Conservation (phyloP, 2,329 filamentous ascomycete species). For the Alternaria viburni region DNA sequence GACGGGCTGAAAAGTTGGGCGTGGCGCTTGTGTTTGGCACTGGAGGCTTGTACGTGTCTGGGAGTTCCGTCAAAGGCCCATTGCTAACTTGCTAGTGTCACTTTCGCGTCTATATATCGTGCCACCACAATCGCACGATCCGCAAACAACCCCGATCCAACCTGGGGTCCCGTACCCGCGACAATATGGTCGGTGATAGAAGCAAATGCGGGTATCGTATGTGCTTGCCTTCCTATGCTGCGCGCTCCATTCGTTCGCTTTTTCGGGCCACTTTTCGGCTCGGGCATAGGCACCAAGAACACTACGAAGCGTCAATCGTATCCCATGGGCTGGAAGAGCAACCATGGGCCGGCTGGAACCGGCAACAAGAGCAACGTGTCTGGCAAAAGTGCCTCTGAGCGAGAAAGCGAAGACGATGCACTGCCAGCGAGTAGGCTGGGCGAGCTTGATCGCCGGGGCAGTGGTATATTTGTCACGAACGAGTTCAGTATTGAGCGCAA, state of each 20-base stretch:
- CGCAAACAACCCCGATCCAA: conserved; percentile 29
- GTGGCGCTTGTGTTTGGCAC: conserved; percentile 31
- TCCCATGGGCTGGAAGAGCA: conserved; percentile 18
- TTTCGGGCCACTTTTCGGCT: conserved; percentile 28
- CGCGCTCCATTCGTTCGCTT: conserved; percentile 28
- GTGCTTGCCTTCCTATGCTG: conserved; percentile 31
- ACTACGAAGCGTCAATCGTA: conserved; percentile 19
- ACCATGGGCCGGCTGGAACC: conserved; percentile 4
- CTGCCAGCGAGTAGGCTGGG: background rate
- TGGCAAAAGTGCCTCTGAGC: conserved; percentile 12
- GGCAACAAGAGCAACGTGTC: conserved; percentile 13
- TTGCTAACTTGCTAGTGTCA: conserved; percentile 23
- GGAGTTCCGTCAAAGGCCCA: background rate
- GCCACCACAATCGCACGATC: conserved; percentile 33
- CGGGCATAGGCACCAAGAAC: background rate
- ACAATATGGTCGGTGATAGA: conserved; percentile 35
- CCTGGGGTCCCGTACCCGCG: conserved; percentile 30
- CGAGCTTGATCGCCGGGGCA: conserved; percentile 13
- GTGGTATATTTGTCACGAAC: conserved; percentile 26
- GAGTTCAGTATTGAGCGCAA: conserved; percentile 26
- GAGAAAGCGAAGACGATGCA: conserved; percentile 25
- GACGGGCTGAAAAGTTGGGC: conserved; percentile 26
- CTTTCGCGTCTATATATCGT: conserved; percentile 32
- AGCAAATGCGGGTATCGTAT: conserved; percentile 33
- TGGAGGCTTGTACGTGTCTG: conserved; percentile 24